Evolutionary conservation across 768 basidiomycete species (phyloP).

Genomic region (Filobasidium floriforme): DNA sequence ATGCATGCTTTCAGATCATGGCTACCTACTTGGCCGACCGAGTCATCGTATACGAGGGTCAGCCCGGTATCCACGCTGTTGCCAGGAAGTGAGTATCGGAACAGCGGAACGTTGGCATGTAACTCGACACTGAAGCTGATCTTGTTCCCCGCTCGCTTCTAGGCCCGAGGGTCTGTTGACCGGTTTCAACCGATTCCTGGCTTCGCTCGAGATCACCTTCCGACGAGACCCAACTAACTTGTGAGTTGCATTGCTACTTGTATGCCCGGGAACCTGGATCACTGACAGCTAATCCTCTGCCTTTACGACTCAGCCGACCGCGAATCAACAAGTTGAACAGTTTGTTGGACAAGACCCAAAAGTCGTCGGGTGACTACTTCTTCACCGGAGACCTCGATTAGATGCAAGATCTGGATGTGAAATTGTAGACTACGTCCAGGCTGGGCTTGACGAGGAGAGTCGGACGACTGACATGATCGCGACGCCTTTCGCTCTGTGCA

Average conservation of each 20-base stretch:
- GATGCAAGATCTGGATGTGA: not conserved
- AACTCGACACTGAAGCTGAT: constrained; percentile 11
- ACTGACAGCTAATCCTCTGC: not conserved
- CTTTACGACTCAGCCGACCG: constrained; percentile 33
- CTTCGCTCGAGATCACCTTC: constrained; percentile 91
- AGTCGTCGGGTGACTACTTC: constrained; percentile 28
- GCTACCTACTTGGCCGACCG: constrained; percentile 98
- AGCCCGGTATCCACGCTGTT: constrained; percentile 77
- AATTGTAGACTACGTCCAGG: not conserved
- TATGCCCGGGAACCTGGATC: not conserved
- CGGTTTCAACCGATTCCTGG: constrained; percentile 97
- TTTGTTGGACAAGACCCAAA: constrained; percentile 48
- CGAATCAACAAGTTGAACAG: constrained; percentile 50
- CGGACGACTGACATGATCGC: too few species aligned
- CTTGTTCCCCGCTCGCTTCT: not conserved
- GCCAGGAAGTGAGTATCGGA: constrained; percentile 68
- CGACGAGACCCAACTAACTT: constrained; percentile 78
- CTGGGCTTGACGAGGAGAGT: too few species aligned
- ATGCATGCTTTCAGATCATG: constrained; percentile 58
- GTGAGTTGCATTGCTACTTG: constrained; percentile 23
- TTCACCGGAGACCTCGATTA: constrained; percentile 21
- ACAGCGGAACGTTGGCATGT: not conserved
- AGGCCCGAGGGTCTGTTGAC: constrained; percentile 89
- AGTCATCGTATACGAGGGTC: constrained; percentile 47
- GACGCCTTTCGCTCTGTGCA: too few species aligned